Conservation (phyloP, 306 rosid species). For the Malus fusca region DNA sequence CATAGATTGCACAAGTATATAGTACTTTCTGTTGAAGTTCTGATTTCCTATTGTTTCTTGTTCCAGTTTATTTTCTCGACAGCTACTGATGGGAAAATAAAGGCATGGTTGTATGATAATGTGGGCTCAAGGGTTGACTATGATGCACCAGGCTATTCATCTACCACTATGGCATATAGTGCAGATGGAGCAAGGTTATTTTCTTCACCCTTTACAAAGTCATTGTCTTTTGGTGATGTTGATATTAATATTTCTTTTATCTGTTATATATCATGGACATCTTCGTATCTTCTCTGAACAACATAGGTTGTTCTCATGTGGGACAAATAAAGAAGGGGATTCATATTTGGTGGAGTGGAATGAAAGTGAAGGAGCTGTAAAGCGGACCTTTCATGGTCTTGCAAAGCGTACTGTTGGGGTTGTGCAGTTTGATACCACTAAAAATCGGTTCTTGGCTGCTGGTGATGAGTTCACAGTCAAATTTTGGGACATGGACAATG, state of each 20-base stretch:
- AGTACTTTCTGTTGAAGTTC: slow-evolving; percentile 12
- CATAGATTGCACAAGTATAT: not conserved
- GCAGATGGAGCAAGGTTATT: slow-evolving; percentile 91
- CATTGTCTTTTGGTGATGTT: not conserved
- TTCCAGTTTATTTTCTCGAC: slow-evolving; percentile 93
- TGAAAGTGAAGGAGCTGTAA: slow-evolving; percentile 99
- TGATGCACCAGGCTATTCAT: slow-evolving; percentile 95
- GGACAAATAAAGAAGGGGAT: slow-evolving; percentile 97
- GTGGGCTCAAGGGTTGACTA: slow-evolving; percentile 97
- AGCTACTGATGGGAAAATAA: slow-evolving; percentile 97
- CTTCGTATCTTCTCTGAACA: slow-evolving; percentile 16
- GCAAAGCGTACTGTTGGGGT: slow-evolving; percentile 81
- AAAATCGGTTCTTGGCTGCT: slow-evolving; percentile 87
- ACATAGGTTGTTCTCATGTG: slow-evolving; percentile 86
- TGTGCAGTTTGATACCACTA: slow-evolving; percentile 97
- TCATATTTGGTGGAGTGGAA: slow-evolving; percentile 97
- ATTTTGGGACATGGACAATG: slow-evolving; percentile 98
- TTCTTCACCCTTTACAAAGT: slow-evolving; percentile 3
- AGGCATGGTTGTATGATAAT: slow-evolving; percentile 98
- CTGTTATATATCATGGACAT: slow-evolving; percentile 9
- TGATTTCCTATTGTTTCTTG: slow-evolving; percentile 2
- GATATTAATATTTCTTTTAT: not conserved
- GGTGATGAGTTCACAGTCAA: slow-evolving; percentile 78
- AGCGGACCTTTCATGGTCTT: slow-evolving; percentile 80
- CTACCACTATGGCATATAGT: slow-evolving; percentile 90